Evolutionary conservation across 1,139 yeast species (phyloP).

Genomic region (Protomyces lactucae-debilis): DNA sequence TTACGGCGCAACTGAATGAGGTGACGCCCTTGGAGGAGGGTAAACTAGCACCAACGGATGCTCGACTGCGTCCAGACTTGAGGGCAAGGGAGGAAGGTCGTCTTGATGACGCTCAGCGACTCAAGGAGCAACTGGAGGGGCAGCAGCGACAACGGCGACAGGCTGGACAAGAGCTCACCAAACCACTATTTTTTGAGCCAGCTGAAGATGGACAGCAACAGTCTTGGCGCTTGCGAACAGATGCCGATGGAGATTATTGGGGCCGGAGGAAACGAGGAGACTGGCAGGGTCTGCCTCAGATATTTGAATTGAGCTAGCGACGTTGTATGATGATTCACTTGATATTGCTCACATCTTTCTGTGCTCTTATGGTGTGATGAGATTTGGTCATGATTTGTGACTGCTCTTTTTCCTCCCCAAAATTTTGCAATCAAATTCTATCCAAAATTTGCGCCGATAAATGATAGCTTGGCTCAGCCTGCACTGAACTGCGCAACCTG

Average conservation of each 20-base stretch:
- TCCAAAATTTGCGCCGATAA: no score
- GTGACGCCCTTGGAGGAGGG: slow-evolving; percentile 65
- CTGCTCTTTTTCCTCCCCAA: no score
- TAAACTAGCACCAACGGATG: slow-evolving; percentile 73
- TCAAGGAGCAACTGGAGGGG: slow-evolving; percentile 69
- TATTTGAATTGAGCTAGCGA: not conserved
- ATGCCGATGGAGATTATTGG: not conserved
- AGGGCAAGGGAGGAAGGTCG: slow-evolving; percentile 64
- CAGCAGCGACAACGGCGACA: slow-evolving; percentile 68
- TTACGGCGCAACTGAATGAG: slow-evolving; percentile 75
- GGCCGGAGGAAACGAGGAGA: not conserved
- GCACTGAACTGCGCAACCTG: no score
- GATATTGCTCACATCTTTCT: no score
- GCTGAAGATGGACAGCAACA: not conserved
- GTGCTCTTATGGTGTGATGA: no score
- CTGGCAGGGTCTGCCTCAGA: not conserved
- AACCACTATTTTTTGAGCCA: not conserved
- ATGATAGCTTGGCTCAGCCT: no score
- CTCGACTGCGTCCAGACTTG: slow-evolving; percentile 84
- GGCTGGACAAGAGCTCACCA: not conserved
- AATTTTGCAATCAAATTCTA: no score
- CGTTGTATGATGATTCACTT: no score
- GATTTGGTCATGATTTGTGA: no score
- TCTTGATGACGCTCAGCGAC: slow-evolving; percentile 61
- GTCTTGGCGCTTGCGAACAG: not conserved